Conservation (phyloP, 1,284 basidiomycete species). For the Papiliotrema flavescens region DNA sequence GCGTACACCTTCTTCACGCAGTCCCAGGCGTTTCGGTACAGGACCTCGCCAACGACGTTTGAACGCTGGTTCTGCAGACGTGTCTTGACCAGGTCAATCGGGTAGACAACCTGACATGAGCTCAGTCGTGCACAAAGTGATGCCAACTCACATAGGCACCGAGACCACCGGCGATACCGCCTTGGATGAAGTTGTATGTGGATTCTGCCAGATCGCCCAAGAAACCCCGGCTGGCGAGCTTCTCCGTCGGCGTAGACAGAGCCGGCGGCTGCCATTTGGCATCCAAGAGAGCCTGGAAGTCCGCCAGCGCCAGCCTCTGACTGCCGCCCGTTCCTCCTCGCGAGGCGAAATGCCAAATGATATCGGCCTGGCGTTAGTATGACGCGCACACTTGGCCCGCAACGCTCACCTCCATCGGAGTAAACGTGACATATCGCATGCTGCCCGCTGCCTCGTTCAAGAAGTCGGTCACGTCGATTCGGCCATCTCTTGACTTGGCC, state of each 20-base stretch:
- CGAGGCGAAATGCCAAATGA: constrained; percentile 92
- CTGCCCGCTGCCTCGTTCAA: constrained; percentile 49
- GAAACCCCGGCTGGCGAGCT: constrained; percentile 12
- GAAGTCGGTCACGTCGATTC: constrained; percentile 59
- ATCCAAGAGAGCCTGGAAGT: constrained; percentile 86
- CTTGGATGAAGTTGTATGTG: constrained; percentile 81
- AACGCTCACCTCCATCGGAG: constrained; percentile 74
- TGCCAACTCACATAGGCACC: constrained; percentile 61
- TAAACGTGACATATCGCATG: constrained; percentile 86
- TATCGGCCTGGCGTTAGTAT: constrained; percentile 65
- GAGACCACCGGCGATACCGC: constrained; percentile 76
- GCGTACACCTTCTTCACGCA: constrained; percentile 90
- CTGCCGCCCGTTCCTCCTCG: constrained; percentile 61
- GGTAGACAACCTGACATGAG: constrained; percentile 58
- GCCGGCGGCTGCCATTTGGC: constrained; percentile 42
- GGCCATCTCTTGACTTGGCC: constrained; percentile 84
- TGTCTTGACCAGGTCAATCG: constrained; percentile 59
- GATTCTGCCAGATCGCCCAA: constrained; percentile 57
- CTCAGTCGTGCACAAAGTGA: background rate
- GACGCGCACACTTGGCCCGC: background rate
- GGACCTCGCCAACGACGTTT: constrained; percentile 86
- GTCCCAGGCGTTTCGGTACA: constrained; percentile 92
- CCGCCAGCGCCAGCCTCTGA: constrained; percentile 68
- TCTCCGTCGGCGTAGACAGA: constrained; percentile 12
- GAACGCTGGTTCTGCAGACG: constrained; percentile 97